A percentile compares a stretch with the other conserved stretches of the same genome.
Evolutionary conservation across 2,329 filamentous ascomycete species (phyloP).

Genomic region (Huntiella moniliformis): DNA sequence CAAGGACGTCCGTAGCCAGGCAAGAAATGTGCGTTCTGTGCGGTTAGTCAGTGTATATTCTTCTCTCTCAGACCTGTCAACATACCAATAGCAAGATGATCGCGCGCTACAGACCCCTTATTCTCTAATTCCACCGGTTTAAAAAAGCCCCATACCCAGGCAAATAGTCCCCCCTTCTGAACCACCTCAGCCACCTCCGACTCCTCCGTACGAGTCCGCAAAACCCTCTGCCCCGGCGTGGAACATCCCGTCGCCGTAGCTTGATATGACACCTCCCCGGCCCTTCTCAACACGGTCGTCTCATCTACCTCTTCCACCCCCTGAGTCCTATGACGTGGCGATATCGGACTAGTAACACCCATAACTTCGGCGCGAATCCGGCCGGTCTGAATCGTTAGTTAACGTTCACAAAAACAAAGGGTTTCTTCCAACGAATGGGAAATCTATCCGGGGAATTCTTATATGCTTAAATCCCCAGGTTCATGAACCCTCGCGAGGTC

Average conservation of each 20-base stretch:
- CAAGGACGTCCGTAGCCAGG: slow-evolving; percentile 67
- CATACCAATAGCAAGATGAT: slow-evolving; percentile 60
- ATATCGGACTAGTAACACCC: background rate
- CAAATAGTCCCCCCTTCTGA: slow-evolving; percentile 2
- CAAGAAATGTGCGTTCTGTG: slow-evolving; percentile 64
- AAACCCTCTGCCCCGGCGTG: background rate
- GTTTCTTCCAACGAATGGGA: too few relatives aligned
- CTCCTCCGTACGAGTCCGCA: background rate
- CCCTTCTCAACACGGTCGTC: too few relatives aligned
- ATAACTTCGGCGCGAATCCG: slow-evolving; percentile 5
- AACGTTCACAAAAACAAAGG: background rate
- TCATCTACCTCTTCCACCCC: too few relatives aligned
- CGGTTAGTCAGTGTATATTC: background rate
- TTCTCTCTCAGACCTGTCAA: background rate
- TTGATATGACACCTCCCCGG: too few relatives aligned
- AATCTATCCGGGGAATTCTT: too few relatives aligned
- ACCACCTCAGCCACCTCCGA: background rate
- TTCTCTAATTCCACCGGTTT: slow-evolving; percentile 62
- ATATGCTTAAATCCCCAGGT: too few relatives aligned
- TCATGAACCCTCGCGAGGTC: too few relatives aligned
- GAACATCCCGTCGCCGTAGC: background rate
- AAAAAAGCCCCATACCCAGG: slow-evolving; percentile 17
- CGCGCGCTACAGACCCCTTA: slow-evolving; percentile 65
- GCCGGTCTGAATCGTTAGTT: slow-evolving; percentile 2
- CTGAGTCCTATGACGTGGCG: background rate